Percentiles rank a stretch among this genome's conserved stretches.
Evolutionary conservation across 1,284 basidiomycete genomes (phyloP).

Genomic region (Inonotus obliquus): DNA sequence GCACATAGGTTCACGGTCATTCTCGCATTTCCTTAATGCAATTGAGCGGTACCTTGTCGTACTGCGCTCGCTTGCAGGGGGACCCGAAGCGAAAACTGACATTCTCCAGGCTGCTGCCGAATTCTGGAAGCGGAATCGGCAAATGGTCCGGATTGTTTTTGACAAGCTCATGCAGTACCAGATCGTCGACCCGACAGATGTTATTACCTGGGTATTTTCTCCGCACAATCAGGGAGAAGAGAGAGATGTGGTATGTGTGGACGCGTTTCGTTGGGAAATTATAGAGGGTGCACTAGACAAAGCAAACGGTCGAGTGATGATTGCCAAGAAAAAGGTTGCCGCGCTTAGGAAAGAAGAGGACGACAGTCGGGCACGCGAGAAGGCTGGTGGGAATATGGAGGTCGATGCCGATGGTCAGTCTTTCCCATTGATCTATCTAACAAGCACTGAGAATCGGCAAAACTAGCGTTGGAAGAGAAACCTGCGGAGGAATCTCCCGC

Average conservation of each 20-base stretch:
- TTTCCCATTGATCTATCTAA: conserved; percentile 26
- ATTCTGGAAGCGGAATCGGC: conserved; percentile 80
- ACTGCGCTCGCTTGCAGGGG: conserved; percentile 69
- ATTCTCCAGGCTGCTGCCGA: conserved; percentile 65
- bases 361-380: conserved; percentile 69
- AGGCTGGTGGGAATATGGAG: conserved; percentile 64
- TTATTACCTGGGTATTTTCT: conserved; percentile 82
- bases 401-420: conserved; percentile 64
- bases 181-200: conserved; percentile 91
- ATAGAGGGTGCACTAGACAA: conserved; percentile 81
- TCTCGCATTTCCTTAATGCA: conserved; percentile 97
- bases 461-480: conserved; percentile 37
- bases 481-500: conserved; percentile 57
- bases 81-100: conserved; percentile 59
- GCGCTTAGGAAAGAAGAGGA: conserved; percentile 83
- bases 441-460: neutral
- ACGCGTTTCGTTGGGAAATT: conserved; percentile 76
- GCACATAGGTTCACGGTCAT: conserved; percentile 89
- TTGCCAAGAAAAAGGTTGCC: conserved; percentile 68
- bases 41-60: conserved; percentile 95
- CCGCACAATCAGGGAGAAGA: conserved; percentile 33
- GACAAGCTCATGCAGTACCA: conserved; percentile 99
- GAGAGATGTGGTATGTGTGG: conserved; percentile 36
- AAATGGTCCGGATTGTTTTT: conserved; percentile 88
- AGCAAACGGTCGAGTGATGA: conserved; percentile 79